Evolutionary conservation across 495 filamentous ascomycete species (phyloP).

Genomic region (Aspergillus coremiiformis): DNA sequence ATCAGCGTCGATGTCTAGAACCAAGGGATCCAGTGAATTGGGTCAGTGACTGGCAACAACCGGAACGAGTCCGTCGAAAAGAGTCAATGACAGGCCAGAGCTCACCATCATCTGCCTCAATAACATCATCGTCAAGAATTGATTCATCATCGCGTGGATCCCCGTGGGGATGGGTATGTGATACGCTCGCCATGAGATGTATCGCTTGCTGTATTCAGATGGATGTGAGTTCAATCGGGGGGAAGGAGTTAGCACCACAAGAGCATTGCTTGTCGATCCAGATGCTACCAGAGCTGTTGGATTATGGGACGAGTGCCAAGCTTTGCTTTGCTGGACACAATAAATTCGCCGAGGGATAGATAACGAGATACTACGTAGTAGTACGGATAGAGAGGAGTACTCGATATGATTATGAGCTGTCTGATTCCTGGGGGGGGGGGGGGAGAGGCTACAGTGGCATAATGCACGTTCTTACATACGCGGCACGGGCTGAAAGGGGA

Average conservation of each 20-base stretch:
- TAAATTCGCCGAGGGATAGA: background rate
- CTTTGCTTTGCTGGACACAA: background rate
- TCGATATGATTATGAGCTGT: background rate
- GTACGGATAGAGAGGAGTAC: too few relatives aligned
- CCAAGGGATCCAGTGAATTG: background rate
- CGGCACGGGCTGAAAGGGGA: conserved; percentile 20
- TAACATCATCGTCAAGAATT: conserved; percentile 79
- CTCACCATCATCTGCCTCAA: conserved; percentile 92
- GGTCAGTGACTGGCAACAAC: background rate
- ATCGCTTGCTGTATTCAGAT: background rate
- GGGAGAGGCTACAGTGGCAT: conserved; percentile 45
- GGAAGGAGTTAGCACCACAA: conserved; percentile 4
- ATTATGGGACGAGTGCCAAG: background rate
- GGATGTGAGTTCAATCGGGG: background rate
- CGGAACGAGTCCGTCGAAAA: too few relatives aligned
- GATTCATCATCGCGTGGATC: conserved; percentile 49
- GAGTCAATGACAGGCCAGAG: background rate
- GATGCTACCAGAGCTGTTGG: background rate
- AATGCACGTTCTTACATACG: conserved; percentile 25
- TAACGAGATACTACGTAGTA: too few relatives aligned
- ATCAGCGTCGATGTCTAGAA: conserved; percentile 75
- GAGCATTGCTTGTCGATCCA: conserved; percentile 12
- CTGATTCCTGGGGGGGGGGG: background rate
- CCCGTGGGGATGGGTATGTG: conserved; percentile 30
- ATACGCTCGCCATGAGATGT: conserved; percentile 39